phyloP scores from a whole-genome alignment of 169 alveolate genomes.

The Cyclospora cayetanensis region DNA sequence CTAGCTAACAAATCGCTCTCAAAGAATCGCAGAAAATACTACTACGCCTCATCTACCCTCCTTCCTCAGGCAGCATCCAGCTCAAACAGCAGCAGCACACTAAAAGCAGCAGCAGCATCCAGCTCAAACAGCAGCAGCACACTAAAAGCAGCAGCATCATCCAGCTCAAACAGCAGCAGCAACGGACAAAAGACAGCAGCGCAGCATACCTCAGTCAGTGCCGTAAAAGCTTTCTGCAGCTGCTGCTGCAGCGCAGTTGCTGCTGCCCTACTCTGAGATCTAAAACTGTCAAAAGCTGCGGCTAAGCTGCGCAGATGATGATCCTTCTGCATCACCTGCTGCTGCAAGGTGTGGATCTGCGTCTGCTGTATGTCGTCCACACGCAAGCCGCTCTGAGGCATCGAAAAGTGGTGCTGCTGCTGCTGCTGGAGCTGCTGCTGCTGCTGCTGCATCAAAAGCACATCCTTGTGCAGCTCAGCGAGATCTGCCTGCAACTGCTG shows the following conservation, averaged over 20 bases:
- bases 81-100: no score
- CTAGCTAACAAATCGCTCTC: no score
- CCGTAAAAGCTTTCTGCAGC: constrained; percentile 26
- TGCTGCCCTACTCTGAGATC: constrained; percentile 48
- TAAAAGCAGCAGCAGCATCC: not conserved
- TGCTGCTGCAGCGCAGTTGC: constrained; percentile 59
- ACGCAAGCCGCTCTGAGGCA: constrained; percentile 23
- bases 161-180: constrained; percentile 12
- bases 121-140: not conserved
- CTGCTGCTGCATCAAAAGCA: constrained; percentile 34
- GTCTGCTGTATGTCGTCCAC: constrained; percentile 42
- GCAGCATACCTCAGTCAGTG: constrained; percentile 2
- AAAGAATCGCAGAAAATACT: no score
- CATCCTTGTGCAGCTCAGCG: constrained; percentile 8
- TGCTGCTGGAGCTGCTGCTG: constrained; percentile 54
- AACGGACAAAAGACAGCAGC: no score
- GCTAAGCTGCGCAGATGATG: constrained; percentile 43
- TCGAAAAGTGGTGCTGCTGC: constrained; percentile 41
- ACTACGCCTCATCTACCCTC: no score
- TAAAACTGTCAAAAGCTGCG: constrained; percentile 28
- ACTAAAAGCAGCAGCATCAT: not conserved
- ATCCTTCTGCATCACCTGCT: constrained; percentile 55
- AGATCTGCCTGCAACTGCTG: constrained; percentile 39
- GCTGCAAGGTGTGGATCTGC: constrained; percentile 20
- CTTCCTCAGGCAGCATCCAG: no score